phyloP scores from a whole-genome alignment of 2,329 filamentous ascomycete genomes.

The Aspergillus hortae region DNA sequence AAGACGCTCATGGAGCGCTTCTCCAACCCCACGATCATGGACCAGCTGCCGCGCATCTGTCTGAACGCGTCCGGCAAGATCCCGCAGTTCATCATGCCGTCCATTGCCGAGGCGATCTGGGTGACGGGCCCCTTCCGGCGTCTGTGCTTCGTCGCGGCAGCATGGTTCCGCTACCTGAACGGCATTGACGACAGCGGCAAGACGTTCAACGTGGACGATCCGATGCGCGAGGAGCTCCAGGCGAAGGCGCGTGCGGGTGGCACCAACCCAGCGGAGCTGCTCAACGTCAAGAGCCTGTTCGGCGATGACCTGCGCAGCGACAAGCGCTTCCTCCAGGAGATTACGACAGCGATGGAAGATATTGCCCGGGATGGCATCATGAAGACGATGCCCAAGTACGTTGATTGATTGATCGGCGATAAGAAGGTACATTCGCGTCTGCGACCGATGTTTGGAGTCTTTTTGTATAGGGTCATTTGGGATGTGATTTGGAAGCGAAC shows the following conservation, averaged over 20 bases:
- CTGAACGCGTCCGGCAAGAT: constrained; percentile 55
- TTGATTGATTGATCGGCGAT: constrained; percentile 29
- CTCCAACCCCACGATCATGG: constrained; percentile 56
- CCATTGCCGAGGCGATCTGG: constrained; percentile 44
- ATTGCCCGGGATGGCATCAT: constrained; percentile 48
- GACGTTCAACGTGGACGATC: constrained; percentile 42
- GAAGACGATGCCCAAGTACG: constrained; percentile 50
- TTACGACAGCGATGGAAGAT: constrained; percentile 47
- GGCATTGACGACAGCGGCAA: constrained; percentile 50
- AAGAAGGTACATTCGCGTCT: constrained; percentile 10
- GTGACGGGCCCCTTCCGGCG: constrained; percentile 43
- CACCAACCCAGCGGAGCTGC: constrained; percentile 40
- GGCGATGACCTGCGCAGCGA: constrained; percentile 51
- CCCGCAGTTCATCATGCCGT: constrained; percentile 44
- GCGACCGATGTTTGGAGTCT: constrained; percentile 12
- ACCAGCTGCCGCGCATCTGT: constrained; percentile 51
- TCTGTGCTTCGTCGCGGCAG: constrained; percentile 47
- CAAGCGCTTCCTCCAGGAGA: constrained; percentile 46
- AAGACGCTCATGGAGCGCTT: constrained; percentile 53
- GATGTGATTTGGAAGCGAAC: no score
- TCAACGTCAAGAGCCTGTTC: constrained; percentile 48
- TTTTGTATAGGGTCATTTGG: not conserved
- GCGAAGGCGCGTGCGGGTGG: constrained; percentile 45
- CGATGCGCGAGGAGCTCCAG: constrained; percentile 49
- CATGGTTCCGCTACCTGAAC: constrained; percentile 52